Evolutionary conservation across 108 stramenopile genomes (phyloP).

Genomic region (Skeletonema menzelii): DNA sequence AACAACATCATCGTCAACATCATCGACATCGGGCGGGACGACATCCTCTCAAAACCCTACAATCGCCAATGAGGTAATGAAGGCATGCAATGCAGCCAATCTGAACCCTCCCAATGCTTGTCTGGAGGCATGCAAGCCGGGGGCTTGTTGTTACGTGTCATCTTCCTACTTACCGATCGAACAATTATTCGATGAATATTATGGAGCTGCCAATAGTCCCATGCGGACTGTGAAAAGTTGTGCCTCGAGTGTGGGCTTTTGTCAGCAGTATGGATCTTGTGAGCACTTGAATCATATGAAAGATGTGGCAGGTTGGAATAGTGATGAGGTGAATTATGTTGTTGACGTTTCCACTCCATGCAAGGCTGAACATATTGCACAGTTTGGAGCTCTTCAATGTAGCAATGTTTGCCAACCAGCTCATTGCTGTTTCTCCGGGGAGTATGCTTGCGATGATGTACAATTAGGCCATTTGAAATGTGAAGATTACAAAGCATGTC

Average conservation of each 20-base stretch:
- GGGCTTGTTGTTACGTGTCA: conserved; percentile 32
- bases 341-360: conserved; percentile 19
- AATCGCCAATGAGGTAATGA: conserved; percentile 27
- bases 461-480: conserved; percentile 32
- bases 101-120: conserved; percentile 24
- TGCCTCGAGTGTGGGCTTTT: conserved; percentile 29
- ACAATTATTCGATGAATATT: conserved; percentile 21
- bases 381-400: conserved; percentile 35
- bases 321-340: conserved; percentile 14
- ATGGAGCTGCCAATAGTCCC: conserved; percentile 8
- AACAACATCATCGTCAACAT: neutral
- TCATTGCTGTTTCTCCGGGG: conserved; percentile 38
- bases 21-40: neutral
- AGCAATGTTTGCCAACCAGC: conserved; percentile 41
- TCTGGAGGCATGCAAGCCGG: conserved; percentile 26
- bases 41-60: neutral
- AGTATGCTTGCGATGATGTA: conserved; percentile 19
- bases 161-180: conserved; percentile 24
- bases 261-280: conserved; percentile 42
- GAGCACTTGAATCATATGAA: conserved; percentile 32
- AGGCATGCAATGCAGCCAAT: conserved; percentile 26
- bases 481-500: conserved; percentile 19
- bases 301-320: conserved; percentile 27
- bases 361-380: conserved; percentile 32
- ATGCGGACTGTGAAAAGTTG: conserved; percentile 2